Base-by-base conservation (phyloP, 73 alveolate species). In the Blepharisma japonicum region DNA sequence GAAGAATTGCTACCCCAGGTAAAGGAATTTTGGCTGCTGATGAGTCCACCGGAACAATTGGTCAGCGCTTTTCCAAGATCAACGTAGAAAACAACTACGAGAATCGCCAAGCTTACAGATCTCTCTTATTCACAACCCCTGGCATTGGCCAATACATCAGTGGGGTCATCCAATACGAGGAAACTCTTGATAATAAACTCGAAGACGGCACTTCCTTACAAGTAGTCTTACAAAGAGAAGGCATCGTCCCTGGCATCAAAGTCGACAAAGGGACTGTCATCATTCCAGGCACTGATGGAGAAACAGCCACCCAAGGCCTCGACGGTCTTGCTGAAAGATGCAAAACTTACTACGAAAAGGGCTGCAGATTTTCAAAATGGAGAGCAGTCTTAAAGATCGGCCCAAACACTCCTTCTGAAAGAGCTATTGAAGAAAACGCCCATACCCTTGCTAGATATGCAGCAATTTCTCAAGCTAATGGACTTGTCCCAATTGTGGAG, bases 321-420 rank as follows among this genome's bases (percentile, higher is more conserved):
- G 96, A 90, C 70, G 82, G 81, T 21, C 86, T 90, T 39, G 91
- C 83, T 68, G 84, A 80, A 51, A 71, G 89, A 81, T 84, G 90
- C 79, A 55, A 61, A 71, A 89, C 83, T 79, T 95, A 81, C 94
- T 92, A 96, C 71, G 91, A 70, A 23, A 78, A 82, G 68, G 99
- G 98, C 50, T 89, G 96, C 84, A 91, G 99, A 84, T 97, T 97
- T 89, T 98, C 99, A 85, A 97, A 97, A 87, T 97, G 99, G 99
- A 94, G 99, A 88, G 95, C 97, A 56, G 99, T 94, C 54, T 84
- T 94, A 71, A 94, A 92, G 93, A 93, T 95, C 81, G 90, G 79
- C 71, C 83, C 81, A 0, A 92, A 86, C 45, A 85, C 85, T 85
- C 99, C 99, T 45, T 78, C 96, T 48, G 89, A 85, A 55, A 55